Evolutionary conservation across 352 stramenopile species (phyloP), one percentile per base, ranked within the genome.

Genomic region (Phytophthora ohioensis): DNA sequence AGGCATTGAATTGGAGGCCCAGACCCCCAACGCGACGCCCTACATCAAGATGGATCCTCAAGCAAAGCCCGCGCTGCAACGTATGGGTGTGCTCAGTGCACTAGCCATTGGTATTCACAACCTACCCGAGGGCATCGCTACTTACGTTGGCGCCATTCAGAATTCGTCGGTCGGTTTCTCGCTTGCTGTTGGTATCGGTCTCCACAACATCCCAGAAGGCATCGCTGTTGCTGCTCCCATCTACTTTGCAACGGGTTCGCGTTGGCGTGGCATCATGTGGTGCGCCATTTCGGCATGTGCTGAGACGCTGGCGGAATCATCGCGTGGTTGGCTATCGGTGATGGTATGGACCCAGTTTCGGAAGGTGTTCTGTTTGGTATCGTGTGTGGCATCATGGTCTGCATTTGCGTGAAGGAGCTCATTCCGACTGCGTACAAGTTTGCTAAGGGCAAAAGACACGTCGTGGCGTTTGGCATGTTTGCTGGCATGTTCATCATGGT

Each of bases 201-300:
- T 99, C 30, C 97, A 99, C 80, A 99, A 99, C 72, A 98, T 99
- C 61, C 94, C 97, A 1, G 97, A 99, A 66, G 97, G 97, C 2
- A 84, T 99, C 39, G 97, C 93, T 56, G 94, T 99, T 15, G 91
- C 95, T 17, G 85, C 98, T 9, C 96, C 97, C 3, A 97, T 99
- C 39, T 99, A 99, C 76, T 99, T 98, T 67, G 93, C 95, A 6
- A 99, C 97, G n/a, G 95, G 94, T 5, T 97, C 90, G 53, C 86
- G 93, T 9, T 92, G 85, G 73, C 97, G 96, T 41, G 96, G 93
- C 1, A 98, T 99, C 70, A 80, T 94, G 54, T 98, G 93, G 90
- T 96, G 91, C 34, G 69, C 89, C 13, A 75, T 98, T 48, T 96
- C 88, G 7, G 95, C 94, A 10, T 27, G 92, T 15, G 92, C 92